Base-by-base conservation (phyloP, 495 filamentous ascomycete genomes). In the Jackrogersella multiformis region DNA sequence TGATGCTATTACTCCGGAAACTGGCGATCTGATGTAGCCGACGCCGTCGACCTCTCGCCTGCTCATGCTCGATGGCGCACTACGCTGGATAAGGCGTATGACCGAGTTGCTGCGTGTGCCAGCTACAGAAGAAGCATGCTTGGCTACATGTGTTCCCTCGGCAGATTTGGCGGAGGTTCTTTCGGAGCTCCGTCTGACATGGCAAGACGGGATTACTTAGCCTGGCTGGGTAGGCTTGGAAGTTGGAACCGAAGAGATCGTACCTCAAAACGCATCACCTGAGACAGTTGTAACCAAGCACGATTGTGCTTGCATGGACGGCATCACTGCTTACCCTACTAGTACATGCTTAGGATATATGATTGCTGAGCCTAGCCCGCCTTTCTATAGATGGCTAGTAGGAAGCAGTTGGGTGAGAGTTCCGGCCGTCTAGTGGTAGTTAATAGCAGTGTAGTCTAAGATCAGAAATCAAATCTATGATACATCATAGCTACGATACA, bases 111-210 rank as follows among this genome's bases (percentile, higher is more conserved):
- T 26, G 15, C 6, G 26, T n/a, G 20, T 9, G 4, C 4, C 13
- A 56, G 38, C 36, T 42, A 26, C n/a, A n/a, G n/a, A 7, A 56
- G 26, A 41, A 39, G 21, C 21, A 39, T 9, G 21, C 4, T 16
- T 56, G 8, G 13, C 4, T 28, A n/a, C 26, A 15, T 39, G 45
- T 61, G 57, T 42, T 20, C 18, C 41, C 45, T 35, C 23, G 28
- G 36, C 20, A 23, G 45, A 28, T 58, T 63, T 44, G 23, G 41
- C 46, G 54, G 55, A 59, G 10, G 54, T 53, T 56, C 26, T 48
- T 20, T 41, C 4, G 26, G 48, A 23, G 32, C 30, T 49, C 24
- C 15, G 56, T 55, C 60, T 38, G 15, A 64, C 21, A 26, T 2
- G 42, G 13, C n/a, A n/a, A 26, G 42, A 1, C 5, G 16, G 5